A percentile compares a stretch with the other conserved stretches of the same genome.
These are phyloP conservation scores for Theileria orientalis DNA, from an alignment of 169 alveolate genomes.

Conservation along the genomic window DNA sequence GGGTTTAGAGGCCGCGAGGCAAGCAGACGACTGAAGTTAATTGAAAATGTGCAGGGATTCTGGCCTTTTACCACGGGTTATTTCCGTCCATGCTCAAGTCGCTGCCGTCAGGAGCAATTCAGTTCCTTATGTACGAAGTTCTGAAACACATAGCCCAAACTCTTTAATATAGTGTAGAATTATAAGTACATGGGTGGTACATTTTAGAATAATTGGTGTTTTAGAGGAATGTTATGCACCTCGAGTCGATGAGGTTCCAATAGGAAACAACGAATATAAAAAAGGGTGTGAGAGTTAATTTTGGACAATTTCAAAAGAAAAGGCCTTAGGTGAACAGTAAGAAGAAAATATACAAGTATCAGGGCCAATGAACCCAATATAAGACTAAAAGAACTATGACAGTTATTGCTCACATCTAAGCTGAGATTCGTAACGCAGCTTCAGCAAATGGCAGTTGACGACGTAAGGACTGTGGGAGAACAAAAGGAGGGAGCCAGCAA, in stretches of 20 bases:
- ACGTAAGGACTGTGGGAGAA: constrained; percentile 27
- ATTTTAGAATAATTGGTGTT: neutral
- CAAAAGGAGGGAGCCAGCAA: constrained; percentile 11
- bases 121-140: constrained; percentile 80
- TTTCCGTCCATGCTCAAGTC: constrained; percentile 81
- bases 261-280: neutral
- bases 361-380: too few relatives aligned
- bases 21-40: too few relatives aligned
- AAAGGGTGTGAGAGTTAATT: too few relatives aligned
- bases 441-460: constrained; percentile 43
- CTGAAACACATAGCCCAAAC: constrained; percentile 68
- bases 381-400: too few relatives aligned
- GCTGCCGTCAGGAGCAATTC: constrained; percentile 86
- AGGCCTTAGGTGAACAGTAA: too few relatives aligned
- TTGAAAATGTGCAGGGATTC: constrained; percentile 52
- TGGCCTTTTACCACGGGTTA: constrained; percentile 79
- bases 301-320: too few relatives aligned
- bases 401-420: neutral
- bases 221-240: neutral
- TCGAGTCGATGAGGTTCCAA: neutral
- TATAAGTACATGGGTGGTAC: too few relatives aligned
- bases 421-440: neutral
- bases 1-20: too few relatives aligned
- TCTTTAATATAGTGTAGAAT: neutral
- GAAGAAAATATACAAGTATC: too few relatives aligned